Base-by-base conservation (phyloP, 2,329 filamentous ascomycete species). In the Dothistroma septosporum region DNA sequence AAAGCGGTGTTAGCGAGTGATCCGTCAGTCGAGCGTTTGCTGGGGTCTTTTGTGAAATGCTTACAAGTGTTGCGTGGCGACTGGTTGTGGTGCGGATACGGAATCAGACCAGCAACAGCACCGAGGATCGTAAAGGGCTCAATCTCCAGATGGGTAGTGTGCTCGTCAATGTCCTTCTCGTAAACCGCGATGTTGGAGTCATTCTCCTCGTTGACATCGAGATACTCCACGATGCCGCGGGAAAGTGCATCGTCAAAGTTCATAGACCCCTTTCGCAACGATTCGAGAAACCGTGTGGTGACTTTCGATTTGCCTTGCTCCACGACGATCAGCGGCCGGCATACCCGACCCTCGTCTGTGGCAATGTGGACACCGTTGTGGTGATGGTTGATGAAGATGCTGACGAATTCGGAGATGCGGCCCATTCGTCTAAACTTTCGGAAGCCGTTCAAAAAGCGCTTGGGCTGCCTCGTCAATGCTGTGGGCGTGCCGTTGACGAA, bases 121-220 rank as follows among this genome's bases (percentile, higher is more conserved):
- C 94, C 94, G 14, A 99, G 84, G 54, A 99, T 88, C 1, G 94
- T 99, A 73, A 99, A 99, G 0, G 95, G 95, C 74, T 99, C 94
- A 64, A 99, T 97, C 76, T 99, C 94, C 62, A 97, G 81, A 77
- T 99, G 95, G 0, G 94, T 99, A 0, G 92, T 95, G 57, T 87
- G 86, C 63, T 87, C 84, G 19, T 86, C 88, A 66, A 97, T 91
- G 62, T 96, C 88, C 22, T 87, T 83, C 72, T 97, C 93, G 70
- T 92, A 92, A 19, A 97, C 85, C 4, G 93, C 90, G 66, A 99
- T 95, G 58, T 96, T 88, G 0, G 92, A 89, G 70, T 99, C 94
- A 71, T 99, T 96, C 76, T 99, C 94, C 76, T 99, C 95, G 76
- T 99, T 99, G 68, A 96, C 92, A 71, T 99, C 94, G 21, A 99